Base-by-base conservation (phyloP, 305 asterid species). In the Andrographis paniculata region DNA sequence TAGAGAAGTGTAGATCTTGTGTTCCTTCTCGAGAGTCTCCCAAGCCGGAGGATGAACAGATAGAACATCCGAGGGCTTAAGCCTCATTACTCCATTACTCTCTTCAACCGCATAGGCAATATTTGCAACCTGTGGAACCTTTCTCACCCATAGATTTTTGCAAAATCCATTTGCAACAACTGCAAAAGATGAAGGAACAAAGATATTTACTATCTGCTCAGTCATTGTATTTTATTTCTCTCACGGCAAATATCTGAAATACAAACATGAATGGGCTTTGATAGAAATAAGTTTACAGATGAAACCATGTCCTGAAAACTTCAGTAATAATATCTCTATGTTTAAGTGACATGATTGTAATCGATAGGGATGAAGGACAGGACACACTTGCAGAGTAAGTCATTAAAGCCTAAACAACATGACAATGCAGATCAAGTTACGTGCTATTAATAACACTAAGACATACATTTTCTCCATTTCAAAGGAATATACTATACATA, bases 1-100 rank as follows among this genome's bases (percentile, higher is more conserved):
- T 16, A 85, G 66, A 40, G 74, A 59, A 42, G 78, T 53, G 60
- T 66, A 79, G 6, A 71, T 64, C 50, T 41, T 54, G 42, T 78
- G 89, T 12, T 85, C 78, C 65, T 41, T 61, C 65, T 62, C 50
- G 18, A 56, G 64, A 40, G 43, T 41, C 39, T 52, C 68, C 69
- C 70, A 44, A 56, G 45, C 23, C 20, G 19, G 52, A 17, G 58
- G 35, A 42, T 35, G 20, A 33, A 35, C 40, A 6, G 53, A 45
- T 35, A 28, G 23, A 14, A 42, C 35, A 19, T 65, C 52, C 11
- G 37, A 14, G 1, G 47, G 24, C 44, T 14, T 57, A n/a, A n/a
- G n/a, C n/a, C n/a, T n/a, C n/a, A 19, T 41, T 38, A 12, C 27
- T 1, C 54, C 52, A n/a, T 31, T 45, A 1, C 43, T 48, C 22